Conservation (phyloP, 2,329 filamentous ascomycete species). For the Verticillium albo-atrum region DNA sequence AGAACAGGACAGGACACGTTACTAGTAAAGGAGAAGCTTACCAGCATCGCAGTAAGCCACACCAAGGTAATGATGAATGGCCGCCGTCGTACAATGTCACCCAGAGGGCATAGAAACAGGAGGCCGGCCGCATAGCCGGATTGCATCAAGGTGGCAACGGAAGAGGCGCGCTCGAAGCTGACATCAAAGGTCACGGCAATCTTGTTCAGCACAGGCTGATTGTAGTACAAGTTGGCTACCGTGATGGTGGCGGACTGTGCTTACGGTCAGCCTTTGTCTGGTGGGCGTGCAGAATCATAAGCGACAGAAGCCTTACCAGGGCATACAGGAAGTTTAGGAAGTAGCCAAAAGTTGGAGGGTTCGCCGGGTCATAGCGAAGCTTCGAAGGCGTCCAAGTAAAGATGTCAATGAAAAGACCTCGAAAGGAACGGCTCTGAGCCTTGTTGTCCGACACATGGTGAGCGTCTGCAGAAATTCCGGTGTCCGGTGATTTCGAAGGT, state of each 20-base stretch:
- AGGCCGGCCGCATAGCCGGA: conserved; percentile 73
- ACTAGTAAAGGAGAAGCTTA: too few species aligned
- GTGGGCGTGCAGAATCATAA: not conserved
- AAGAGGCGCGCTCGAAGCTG: conserved; percentile 60
- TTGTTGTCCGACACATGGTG: not conserved
- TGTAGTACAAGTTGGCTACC: conserved; percentile 80
- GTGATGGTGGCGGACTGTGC: conserved; percentile 55
- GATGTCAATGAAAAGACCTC: not conserved
- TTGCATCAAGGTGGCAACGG: conserved; percentile 72
- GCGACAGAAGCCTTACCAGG: conserved; percentile 36
- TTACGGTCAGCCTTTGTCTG: not conserved
- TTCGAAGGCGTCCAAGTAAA: conserved; percentile 58
- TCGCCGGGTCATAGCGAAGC: conserved; percentile 63
- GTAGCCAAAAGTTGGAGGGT: conserved; percentile 65
- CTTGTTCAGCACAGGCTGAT: conserved; percentile 72
- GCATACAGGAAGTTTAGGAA: conserved; percentile 67
- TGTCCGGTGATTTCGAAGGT: not conserved
- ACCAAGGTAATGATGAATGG: conserved; percentile 66
- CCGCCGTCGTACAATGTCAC: conserved; percentile 63
- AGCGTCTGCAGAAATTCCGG: not conserved
- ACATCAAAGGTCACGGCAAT: conserved; percentile 69
- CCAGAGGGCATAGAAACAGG: conserved; percentile 70
- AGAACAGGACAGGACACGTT: not conserved
- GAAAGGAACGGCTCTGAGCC: not conserved
- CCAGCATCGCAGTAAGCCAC: conserved; percentile 63